phyloP scores from a whole-genome alignment of 2,329 filamentous ascomycete genomes.

The Pseudogymnoascus sp. region DNA sequence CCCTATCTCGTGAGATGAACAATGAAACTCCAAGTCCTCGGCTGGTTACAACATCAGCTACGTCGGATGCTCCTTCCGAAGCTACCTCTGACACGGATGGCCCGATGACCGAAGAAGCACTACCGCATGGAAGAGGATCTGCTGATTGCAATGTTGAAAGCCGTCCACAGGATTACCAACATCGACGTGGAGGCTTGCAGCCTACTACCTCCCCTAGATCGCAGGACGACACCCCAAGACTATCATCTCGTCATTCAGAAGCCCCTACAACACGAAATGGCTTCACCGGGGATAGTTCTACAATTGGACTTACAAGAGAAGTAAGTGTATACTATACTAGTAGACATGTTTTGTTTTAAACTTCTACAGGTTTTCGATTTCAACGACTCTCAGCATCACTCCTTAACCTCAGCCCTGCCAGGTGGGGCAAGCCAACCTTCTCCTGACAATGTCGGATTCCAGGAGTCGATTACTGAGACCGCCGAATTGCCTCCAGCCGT shows the following conservation, averaged over 20 bases:
- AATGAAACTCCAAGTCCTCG: not conserved
- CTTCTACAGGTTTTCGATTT: not conserved
- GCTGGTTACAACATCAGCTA: not conserved
- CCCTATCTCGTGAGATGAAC: not conserved
- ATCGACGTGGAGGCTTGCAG: not conserved
- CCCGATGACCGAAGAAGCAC: not conserved
- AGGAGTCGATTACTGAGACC: not conserved
- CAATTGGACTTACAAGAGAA: not conserved
- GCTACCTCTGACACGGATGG: not conserved
- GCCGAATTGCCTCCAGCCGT: slow-evolving; percentile 17
- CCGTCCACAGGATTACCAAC: not conserved
- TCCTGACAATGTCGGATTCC: not conserved
- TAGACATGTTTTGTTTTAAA: not conserved
- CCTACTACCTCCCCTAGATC: not conserved
- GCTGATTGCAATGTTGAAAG: not conserved
- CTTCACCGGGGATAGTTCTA: not conserved
- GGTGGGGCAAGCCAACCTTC: not conserved
- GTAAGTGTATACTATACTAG: not conserved
- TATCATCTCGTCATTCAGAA: not conserved
- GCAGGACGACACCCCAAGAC: too few relatives aligned
- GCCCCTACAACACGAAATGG: not conserved
- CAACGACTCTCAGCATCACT: not conserved
- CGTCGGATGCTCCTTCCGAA: not conserved
- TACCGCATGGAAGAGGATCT: not conserved
- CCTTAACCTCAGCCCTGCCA: not conserved